These are phyloP conservation scores for Phytophthora colocasiae DNA, from an alignment of 352 stramenopile species.

Conservation along the genomic window DNA sequence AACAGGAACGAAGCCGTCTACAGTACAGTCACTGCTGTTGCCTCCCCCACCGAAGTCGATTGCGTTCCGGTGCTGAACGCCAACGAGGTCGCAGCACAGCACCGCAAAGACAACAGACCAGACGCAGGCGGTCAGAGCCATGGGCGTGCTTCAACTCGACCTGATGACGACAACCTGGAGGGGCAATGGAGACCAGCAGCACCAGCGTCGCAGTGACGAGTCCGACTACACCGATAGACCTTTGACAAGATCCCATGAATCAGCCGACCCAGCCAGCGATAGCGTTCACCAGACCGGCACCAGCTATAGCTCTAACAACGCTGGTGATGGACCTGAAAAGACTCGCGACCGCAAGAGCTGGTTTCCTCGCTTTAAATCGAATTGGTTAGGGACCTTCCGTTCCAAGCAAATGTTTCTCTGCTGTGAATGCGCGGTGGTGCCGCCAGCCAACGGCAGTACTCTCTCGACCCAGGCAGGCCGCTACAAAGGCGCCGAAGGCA, in stretches of 20 bases:
- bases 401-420: constrained; percentile 89
- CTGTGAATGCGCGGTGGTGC: constrained; percentile 79
- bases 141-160: constrained; percentile 37
- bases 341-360: constrained; percentile 87
- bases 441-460: constrained; percentile 27
- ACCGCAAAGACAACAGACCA: constrained; percentile 23
- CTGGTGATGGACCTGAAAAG: constrained; percentile 83
- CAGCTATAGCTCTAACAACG: constrained; percentile 76
- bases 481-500: constrained; percentile 84
- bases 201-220: not conserved
- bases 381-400: constrained; percentile 86
- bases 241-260: not conserved
- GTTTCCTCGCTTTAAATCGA: constrained; percentile 91
- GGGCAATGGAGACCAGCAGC: not conserved
- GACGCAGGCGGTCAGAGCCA: constrained; percentile 26
- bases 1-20: too few relatives aligned
- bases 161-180: constrained; percentile 4
- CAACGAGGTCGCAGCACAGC: constrained; percentile 1
- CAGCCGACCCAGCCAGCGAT: constrained; percentile 29
- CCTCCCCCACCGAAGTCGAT: constrained; percentile 9
- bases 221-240: not conserved
- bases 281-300: constrained; percentile 68
- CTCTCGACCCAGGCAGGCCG: constrained; percentile 43
- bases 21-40: not conserved
- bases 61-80: constrained; percentile 19